Evolutionary conservation across 139 green algal genomes (phyloP).

Genomic region (Chlorella sp.): DNA sequence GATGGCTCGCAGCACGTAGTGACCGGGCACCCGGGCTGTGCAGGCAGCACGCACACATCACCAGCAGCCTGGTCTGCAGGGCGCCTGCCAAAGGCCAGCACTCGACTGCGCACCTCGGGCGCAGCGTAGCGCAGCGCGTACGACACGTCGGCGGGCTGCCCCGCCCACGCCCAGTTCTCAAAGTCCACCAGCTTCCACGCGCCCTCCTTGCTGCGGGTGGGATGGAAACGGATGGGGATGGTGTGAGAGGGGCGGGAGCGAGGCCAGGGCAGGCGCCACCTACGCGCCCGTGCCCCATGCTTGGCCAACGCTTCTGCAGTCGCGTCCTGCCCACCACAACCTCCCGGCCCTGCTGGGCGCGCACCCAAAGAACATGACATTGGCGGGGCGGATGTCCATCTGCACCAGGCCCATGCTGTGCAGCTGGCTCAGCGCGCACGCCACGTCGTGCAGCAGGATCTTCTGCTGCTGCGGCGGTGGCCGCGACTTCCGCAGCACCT

Average conservation of each 20-base stretch:
- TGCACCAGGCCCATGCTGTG: conserved; percentile 35
- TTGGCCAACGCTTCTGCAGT: no score
- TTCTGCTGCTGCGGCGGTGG: conserved; percentile 39
- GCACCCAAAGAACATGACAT: conserved; percentile 38
- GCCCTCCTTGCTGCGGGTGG: conserved; percentile 23
- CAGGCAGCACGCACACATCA: no score
- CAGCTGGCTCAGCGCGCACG: conserved; percentile 30
- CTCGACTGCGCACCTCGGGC: conserved; percentile 9
- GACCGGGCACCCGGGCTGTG: no score
- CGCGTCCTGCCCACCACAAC: no score
- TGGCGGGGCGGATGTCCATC: conserved; percentile 40
- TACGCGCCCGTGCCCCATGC: no score
- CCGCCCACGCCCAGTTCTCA: conserved; percentile 35
- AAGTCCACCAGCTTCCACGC: conserved; percentile 43
- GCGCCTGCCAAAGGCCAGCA: no score
- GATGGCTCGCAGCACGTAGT: no score
- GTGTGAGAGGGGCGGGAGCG: not conserved
- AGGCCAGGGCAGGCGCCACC: not conserved
- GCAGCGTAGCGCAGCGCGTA: conserved; percentile 35
- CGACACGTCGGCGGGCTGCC: not conserved
- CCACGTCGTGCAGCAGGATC: conserved; percentile 40
- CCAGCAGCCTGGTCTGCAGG: no score
- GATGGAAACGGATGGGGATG: not conserved
- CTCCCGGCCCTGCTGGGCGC: not conserved
- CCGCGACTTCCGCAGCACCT: conserved; percentile 17